A percentile compares a stretch with the other conserved stretches of the same genome.
phyloP scores from a whole-genome alignment of 345 rosid genomes.

The Rhodomyrtus tomentosa region DNA sequence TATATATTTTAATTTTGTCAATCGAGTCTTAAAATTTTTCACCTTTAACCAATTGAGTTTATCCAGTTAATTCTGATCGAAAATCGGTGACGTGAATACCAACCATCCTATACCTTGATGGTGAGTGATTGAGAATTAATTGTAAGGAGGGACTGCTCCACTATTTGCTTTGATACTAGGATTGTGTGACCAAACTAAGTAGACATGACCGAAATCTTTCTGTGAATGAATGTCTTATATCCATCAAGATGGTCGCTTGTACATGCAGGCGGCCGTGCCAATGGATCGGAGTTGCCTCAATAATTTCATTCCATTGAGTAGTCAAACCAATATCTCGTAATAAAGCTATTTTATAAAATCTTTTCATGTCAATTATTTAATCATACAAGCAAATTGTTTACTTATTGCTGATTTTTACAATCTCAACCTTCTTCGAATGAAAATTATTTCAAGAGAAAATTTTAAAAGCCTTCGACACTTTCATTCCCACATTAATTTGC shows the following conservation, averaged over 20 bases:
- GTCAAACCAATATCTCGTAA: neutral
- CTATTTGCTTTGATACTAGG: neutral
- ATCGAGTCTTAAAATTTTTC: too few relatives aligned
- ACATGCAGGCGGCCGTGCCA: neutral
- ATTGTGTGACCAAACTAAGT: neutral
- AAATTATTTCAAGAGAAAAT: neutral
- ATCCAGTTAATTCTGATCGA: too few relatives aligned
- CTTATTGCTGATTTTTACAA: neutral
- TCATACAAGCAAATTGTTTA: neutral
- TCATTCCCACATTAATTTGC: neutral
- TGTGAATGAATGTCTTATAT: neutral
- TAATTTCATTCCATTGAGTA: neutral
- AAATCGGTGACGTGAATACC: too few relatives aligned
- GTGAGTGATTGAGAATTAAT: too few relatives aligned
- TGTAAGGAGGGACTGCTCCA: neutral
- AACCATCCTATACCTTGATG: accelerated
- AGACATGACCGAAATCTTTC: neutral
- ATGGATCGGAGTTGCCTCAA: neutral
- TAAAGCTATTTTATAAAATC: neutral
- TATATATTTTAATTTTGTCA: too few relatives aligned
- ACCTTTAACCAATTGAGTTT: too few relatives aligned
- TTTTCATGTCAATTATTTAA: neutral
- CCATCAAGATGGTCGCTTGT: neutral
- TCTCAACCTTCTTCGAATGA: neutral
- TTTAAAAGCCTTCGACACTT: neutral